Base-by-base conservation (phyloP, 2,329 filamentous ascomycete species). In the Calonectria ilicicola region DNA sequence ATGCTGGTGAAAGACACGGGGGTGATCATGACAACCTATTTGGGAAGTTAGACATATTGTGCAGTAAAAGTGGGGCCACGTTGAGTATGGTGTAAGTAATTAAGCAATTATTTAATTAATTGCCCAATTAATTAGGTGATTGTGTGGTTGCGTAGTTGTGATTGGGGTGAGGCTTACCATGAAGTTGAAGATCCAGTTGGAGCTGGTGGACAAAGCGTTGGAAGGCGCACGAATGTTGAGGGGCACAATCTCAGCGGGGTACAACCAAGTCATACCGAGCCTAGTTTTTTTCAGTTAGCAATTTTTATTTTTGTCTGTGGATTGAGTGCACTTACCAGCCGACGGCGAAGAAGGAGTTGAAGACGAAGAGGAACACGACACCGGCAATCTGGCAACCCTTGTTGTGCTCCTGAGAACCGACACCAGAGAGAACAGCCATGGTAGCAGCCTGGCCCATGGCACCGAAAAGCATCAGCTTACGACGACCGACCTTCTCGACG, bases 401-500 rank as follows among this genome's bases (percentile, higher is more conserved):
- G 76, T 86, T 82, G 5, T 83, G 78, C 62, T 89, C 86, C 70
- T 87, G 85, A 0, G 87, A 88, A 74, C 90, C 91, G 69, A 93
- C 85, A 40, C 87, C 86, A 0, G 88, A 86, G 44, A 91, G 85
- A 44, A 94, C 87, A 2, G 91, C 89, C 93, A 95, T 94, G 65
- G 90, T 87, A 1, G 83, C 85, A 1, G 89, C 91, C 81, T 93
- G 91, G 72, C 91, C 91, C 2, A 88, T 80, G 44, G 90, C 91
- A 66, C 93, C 93, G 74, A 94, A 90, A 21, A 95, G 83, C 92
- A 95, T 95, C 72, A 95, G 88, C 79, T 90, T 89, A 21, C 93
- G 89, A 32, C 93, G 91, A 14, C 92, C 92, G 4, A 92, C 89
- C 2, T 89, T 88, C 81, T 93, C 92, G 44, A 93, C 91, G 29